Base-by-base conservation (phyloP, 352 stramenopile species). In the Phytophthora nicotianae region DNA sequence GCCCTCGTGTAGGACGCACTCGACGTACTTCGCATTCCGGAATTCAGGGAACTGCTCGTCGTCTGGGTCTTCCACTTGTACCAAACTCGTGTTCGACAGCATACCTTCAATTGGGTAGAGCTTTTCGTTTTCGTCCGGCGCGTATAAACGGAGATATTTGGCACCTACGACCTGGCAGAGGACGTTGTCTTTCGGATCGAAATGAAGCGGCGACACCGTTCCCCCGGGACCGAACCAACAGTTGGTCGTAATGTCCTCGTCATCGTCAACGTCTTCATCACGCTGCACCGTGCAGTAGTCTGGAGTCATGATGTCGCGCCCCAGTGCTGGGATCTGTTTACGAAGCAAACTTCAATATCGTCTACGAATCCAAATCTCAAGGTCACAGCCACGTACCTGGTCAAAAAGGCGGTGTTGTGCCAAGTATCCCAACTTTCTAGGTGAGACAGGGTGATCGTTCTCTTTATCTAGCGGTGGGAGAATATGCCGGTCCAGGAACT, bases 351-450 rank as follows among this genome's bases (percentile, higher is more conserved):
- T 41, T 75, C 27, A 64, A 40, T 41, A 58, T 62, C 48, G 16
- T 35, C 16, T 17, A 49, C 26, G 47, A 7, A 24, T 26, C 47
- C 23, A 7, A 41, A 20, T 20, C 23, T 14, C 23, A 62, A 42
- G 19, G 37, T 29, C 17, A 53, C 37, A 42, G 10, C 17, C 21
- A 53, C 49, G n/a, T 49, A 91, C 85, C 80, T 97, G 89, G 11
- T 97, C 90, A 65, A 97, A 97, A 26, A 97, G 81, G 51, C 90
- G 76, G 38, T 97, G 88, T 65, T 97, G 90, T 0, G 90, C 90
- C 33, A 97, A 62, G 53, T 97, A 97, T 4, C 83, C 89, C 4
- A 83, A 19, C 35, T 63, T 66, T 41, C 40, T 65, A 38, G 21
- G 14, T 3, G 23, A 20, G 7, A 33, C 33, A 45, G 10, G 16